These are phyloP conservation scores for Penicillium ochrochloron DNA, from an alignment of 495 filamentous ascomycete genomes.

Conservation along the genomic window DNA sequence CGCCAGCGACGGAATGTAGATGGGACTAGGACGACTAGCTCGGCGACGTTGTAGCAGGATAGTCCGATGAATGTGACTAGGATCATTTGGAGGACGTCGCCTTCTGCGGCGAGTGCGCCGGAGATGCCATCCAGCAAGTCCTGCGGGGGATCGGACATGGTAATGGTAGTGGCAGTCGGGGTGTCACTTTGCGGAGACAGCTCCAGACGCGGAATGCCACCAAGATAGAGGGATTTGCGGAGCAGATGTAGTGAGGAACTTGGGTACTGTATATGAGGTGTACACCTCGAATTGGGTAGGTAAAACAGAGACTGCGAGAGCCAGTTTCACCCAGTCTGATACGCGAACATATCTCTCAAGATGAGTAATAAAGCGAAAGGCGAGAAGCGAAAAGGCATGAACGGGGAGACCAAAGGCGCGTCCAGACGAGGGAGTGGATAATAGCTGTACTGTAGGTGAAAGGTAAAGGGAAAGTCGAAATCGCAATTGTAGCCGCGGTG, in stretches of 20 bases:
- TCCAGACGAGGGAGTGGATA: background rate
- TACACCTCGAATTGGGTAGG: background rate
- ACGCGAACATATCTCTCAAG: conserved; percentile 23
- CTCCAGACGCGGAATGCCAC: background rate
- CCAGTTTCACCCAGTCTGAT: conserved; percentile 29
- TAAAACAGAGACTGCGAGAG: conserved; percentile 15
- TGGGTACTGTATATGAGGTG: background rate
- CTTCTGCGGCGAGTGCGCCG: conserved; percentile 36
- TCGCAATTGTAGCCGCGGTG: background rate
- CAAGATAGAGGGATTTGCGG: background rate
- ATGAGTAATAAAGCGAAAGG: conserved; percentile 4
- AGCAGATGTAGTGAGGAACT: background rate
- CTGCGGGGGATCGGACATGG: conserved; percentile 30
- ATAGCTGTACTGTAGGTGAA: background rate
- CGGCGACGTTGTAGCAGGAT: conserved; percentile 56
- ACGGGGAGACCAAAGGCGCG: background rate
- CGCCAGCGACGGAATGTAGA: conserved; percentile 56
- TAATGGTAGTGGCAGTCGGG: background rate
- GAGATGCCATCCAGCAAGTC: conserved; percentile 44
- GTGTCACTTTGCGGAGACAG: background rate
- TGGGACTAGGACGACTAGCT: conserved; percentile 54
- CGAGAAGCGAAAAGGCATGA: conserved; percentile 2
- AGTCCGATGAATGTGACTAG: conserved; percentile 52
- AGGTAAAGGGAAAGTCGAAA: background rate
- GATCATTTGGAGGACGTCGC: conserved; percentile 36